phyloP scores from a whole-genome alignment of 1,284 basidiomycete species.

The Ustilago nuda region DNA sequence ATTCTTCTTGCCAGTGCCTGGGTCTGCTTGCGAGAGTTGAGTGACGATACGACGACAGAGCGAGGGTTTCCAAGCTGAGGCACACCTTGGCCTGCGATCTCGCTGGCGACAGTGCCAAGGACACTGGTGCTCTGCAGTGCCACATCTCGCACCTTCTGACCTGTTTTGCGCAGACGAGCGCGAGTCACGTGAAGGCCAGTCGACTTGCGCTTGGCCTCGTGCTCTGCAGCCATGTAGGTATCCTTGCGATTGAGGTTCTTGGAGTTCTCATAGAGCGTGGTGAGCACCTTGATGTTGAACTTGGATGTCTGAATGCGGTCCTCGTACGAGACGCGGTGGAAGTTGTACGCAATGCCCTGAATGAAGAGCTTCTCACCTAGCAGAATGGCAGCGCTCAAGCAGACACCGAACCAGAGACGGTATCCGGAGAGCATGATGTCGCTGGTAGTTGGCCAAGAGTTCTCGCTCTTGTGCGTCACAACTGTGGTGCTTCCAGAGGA shows the following conservation, averaged over 20 bases:
- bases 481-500: slow-evolving; percentile 30
- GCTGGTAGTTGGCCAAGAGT: slow-evolving; percentile 65
- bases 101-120: slow-evolving; percentile 73
- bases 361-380: slow-evolving; percentile 86
- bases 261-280: slow-evolving; percentile 79
- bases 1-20: slow-evolving; percentile 84
- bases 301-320: slow-evolving; percentile 88
- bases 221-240: slow-evolving; percentile 49
- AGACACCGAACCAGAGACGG: slow-evolving; percentile 75
- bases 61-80: slow-evolving; percentile 77
- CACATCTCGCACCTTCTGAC: slow-evolving; percentile 67
- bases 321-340: slow-evolving; percentile 88
- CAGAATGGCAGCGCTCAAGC: slow-evolving; percentile 79
- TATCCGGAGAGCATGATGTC: slow-evolving; percentile 65
- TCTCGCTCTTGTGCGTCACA: slow-evolving; percentile 15
- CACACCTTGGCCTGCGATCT: slow-evolving; percentile 71
- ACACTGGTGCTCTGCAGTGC: slow-evolving; percentile 70
- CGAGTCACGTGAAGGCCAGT: slow-evolving; percentile 37
- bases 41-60: slow-evolving; percentile 44
- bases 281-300: slow-evolving; percentile 79
- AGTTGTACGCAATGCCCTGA: slow-evolving; percentile 77
- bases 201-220: slow-evolving; percentile 49
- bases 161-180: slow-evolving; percentile 36
- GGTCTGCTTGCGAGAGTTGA: slow-evolving; percentile 76
- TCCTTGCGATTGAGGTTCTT: slow-evolving; percentile 71